phyloP scores from a whole-genome alignment of 345 rosid species.

The Passiflora organensis region DNA sequence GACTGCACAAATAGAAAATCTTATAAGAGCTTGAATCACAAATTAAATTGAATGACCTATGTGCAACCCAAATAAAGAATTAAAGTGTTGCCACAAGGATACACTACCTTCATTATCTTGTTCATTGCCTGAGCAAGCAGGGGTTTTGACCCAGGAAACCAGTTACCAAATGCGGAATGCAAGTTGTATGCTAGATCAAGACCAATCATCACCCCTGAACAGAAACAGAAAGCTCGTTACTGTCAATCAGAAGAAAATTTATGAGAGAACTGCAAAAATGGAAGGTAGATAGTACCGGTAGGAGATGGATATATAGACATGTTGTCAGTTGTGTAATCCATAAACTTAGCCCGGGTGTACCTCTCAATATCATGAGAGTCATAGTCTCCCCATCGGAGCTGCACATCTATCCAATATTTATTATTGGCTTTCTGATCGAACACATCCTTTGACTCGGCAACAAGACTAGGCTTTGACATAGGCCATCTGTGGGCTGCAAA shows the following conservation, averaged over 20 bases:
- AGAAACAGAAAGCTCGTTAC: background rate
- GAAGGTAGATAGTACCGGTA: conserved; percentile 49
- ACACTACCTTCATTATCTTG: conserved; percentile 93
- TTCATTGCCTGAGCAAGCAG: conserved; percentile 99
- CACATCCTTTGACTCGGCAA: conserved; percentile 96
- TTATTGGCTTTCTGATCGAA: conserved; percentile 98
- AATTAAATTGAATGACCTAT: too few relatives aligned
- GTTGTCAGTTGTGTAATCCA: conserved; percentile 99
- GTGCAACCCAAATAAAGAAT: too few relatives aligned
- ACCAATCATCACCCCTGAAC: conserved; percentile 97
- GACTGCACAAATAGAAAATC: conserved; percentile 74
- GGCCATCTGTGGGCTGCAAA: conserved; percentile 99
- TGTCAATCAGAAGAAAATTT: conserved; percentile 7
- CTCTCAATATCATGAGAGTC: conserved; percentile 99
- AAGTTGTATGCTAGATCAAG: conserved; percentile 94
- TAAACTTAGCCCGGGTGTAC: conserved; percentile 95
- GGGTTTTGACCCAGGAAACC: conserved; percentile 99
- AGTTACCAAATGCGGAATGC: conserved; percentile 99
- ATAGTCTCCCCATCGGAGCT: conserved; percentile 99
- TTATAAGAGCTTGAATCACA: too few relatives aligned
- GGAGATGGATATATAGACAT: conserved; percentile 99
- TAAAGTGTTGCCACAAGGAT: too few relatives aligned
- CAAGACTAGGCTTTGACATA: conserved; percentile 99
- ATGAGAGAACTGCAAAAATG: background rate
- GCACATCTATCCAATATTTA: conserved; percentile 98